Evolutionary conservation across 805 yeast genomes (phyloP), one percentile per base, ranked within the genome.

Genomic region (Kluyveromyces wickerhamii): DNA sequence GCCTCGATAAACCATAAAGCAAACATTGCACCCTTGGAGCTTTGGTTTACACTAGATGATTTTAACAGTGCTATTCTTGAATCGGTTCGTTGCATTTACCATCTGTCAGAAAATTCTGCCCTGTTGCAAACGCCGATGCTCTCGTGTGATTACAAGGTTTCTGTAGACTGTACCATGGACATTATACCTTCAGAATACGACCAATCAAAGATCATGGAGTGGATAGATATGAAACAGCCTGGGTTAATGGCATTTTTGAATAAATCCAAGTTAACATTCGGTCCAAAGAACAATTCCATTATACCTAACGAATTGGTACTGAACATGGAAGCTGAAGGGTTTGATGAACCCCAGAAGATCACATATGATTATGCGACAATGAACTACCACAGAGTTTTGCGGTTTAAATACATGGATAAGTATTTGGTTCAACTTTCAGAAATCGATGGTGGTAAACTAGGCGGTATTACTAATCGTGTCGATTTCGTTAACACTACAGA

Each of bases 171-270:
- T 4, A 36, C 46, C 17, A 37, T 43, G 7, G 51, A 47, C 13
- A 28, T 47, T 20, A 33, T 40, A 4, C 36, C 42, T 4, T 39
- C 41, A 11, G 51, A 47, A 29, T 27, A 39, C 38, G 21, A 47
- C 42, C 17, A 52, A 58, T 19, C 44, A 34, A 33, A 54, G 52
- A 49, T 47, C 47, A 13, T 12, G 17, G 19, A 12, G 6, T 30
- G 33, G 33, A 16, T 30, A 8, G 9, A 32, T n/a, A 18, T 47
- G 43, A 47, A 43, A 12, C 75, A 71, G 47, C 69, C 68, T 1
- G 74, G 71, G 2, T 40, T 71, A n/a, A 50, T 47, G 27, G 41
- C 48, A 16, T 71, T 68, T 41, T 57, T 72, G 37, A 38, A 42
- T 3, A 29, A 39, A 9, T 37, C 50, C 6, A 37, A 37, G 13